phyloP scores from a whole-genome alignment of 371 early-diverging fungal species.

The Apophysomyces variabilis region DNA sequence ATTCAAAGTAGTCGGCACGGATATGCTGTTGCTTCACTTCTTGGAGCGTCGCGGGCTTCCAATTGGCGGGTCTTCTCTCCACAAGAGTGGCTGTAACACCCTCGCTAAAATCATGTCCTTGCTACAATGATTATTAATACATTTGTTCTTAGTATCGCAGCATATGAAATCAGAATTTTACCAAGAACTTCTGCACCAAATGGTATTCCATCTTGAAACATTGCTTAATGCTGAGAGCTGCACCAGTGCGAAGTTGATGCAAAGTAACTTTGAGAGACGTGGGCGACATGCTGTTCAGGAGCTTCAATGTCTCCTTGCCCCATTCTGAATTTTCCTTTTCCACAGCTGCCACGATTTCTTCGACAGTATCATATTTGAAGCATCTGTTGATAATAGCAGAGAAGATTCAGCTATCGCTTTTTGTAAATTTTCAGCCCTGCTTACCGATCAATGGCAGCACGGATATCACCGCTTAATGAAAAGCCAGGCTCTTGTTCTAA shows the following conservation, averaged over 20 bases:
- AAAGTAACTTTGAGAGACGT: constrained; percentile 91
- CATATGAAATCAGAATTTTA: constrained; percentile 17
- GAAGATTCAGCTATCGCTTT: background rate
- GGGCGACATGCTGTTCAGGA: constrained; percentile 78
- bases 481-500: constrained; percentile 33
- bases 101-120: constrained; percentile 85
- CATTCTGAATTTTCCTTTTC: constrained; percentile 69
- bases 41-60: constrained; percentile 72
- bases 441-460: constrained; percentile 77
- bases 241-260: constrained; percentile 79
- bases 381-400: constrained; percentile 48
- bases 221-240: constrained; percentile 68
- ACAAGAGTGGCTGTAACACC: constrained; percentile 85
- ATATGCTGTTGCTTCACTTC: constrained; percentile 62
- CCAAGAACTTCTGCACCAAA: constrained; percentile 79
- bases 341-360: constrained; percentile 82
- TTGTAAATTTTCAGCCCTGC: background rate
- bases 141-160: background rate
- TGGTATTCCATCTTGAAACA: constrained; percentile 90
- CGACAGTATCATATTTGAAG: constrained; percentile 82
- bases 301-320: constrained; percentile 71
- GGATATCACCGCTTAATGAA: constrained; percentile 66
- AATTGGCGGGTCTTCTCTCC: constrained; percentile 69
- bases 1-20: constrained; percentile 62
- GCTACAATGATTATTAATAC: constrained; percentile 26